These are phyloP conservation scores for Plasmodium yoelii DNA, from an alignment of 169 alveolate genomes.

Conservation along the genomic window DNA sequence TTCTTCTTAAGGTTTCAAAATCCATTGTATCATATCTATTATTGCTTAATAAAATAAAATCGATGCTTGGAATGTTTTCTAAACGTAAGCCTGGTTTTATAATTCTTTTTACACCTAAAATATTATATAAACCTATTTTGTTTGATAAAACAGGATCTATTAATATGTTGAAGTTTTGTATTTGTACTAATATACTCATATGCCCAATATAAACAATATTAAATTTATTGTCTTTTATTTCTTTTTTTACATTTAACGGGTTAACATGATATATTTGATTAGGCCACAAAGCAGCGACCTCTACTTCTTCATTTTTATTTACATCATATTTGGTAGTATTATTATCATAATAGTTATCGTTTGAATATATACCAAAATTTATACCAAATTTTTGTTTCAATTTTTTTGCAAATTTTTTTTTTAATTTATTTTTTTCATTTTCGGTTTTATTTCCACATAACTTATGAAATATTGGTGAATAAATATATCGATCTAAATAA, in stretches of 20 bases:
- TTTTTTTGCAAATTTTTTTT: constrained; percentile 8
- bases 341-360: neutral
- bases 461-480: constrained; percentile 49
- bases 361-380: neutral
- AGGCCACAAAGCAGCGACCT: constrained; percentile 70
- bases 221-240: constrained; percentile 30
- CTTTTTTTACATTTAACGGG: constrained; percentile 53
- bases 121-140: constrained; percentile 46
- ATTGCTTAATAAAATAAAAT: constrained; percentile 70
- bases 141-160: constrained; percentile 71
- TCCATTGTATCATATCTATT: constrained; percentile 76
- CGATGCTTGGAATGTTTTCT: constrained; percentile 69
- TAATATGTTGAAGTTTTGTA: constrained; percentile 49
- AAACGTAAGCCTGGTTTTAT: constrained; percentile 65
- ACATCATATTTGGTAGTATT: neutral
- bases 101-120: constrained; percentile 57
- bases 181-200: constrained; percentile 70
- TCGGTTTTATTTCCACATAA: constrained; percentile 22
- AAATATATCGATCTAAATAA: constrained; percentile 69
- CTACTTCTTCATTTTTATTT: constrained; percentile 19
- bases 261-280: constrained; percentile 47
- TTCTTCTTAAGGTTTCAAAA: constrained; percentile 35
- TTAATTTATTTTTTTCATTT: constrained; percentile 39
- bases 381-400: constrained; percentile 8
- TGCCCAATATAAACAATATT: constrained; percentile 74